Base-by-base conservation (phyloP, 192 early-diverging fungal genomes). In the Gonapodya prolifera region DNA sequence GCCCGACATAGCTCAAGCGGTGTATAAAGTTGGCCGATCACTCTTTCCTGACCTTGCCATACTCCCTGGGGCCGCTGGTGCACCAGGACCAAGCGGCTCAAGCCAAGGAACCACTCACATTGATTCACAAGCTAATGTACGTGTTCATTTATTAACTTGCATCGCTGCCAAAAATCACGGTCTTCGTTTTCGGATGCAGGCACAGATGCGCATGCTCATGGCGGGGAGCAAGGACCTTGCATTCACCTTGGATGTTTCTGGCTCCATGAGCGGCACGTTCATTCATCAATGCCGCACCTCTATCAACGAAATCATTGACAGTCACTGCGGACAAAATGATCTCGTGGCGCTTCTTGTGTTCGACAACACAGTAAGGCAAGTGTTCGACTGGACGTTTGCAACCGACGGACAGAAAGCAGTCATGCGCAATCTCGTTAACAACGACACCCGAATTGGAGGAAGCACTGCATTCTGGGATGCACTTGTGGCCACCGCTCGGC, bases 1-100 rank as follows among this genome's bases (percentile, higher is more conserved):
- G 13, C 80, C 80, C 34, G 81, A 83, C 30, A 33, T 83, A 30
- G 82, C 79, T 31, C 75, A 73, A 71, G 29, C 35, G 1, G 28
- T 83, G 13, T 23, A 13, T 23, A 36, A 70, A 30, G 30, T 77
- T 34, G 76, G 76, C 29, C 75, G 30, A 34, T 29, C 33, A 23
- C 8, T 61, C 45, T 61, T 61, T 61, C 45, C 45, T 61, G 45
- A 61, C 45, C 45, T 61, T 61, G 23, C 45, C 45, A 61, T 61
- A n/a, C n/a, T n/a, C n/a, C n/a, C n/a, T n/a, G n/a, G n/a, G n/a
- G n/a, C n/a, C 45, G 45, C 8, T 61, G 45, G 45, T 61, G 45
- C 45, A 61, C 45, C 23, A 61, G 45, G 8, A 61, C 45, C 45
- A 8, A 61, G 8, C 23, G 45, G 45, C n/a, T n/a, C n/a, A n/a